These are phyloP conservation scores for Kwoniella heveanensis DNA, from an alignment of 768 basidiomycete genomes.

Conservation along the genomic window DNA sequence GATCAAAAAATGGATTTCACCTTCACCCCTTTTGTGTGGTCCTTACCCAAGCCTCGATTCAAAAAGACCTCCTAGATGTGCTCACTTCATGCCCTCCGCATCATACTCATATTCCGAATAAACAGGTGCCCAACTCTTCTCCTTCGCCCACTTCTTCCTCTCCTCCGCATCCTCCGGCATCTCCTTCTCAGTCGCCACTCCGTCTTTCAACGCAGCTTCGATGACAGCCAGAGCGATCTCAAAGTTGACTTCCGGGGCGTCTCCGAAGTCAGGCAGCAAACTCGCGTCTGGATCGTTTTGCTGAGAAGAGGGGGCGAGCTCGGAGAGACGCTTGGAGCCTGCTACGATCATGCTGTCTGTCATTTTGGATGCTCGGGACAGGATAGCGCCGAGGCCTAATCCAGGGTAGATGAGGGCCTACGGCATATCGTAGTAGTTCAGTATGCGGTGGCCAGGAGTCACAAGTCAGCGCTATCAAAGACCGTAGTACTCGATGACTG, in stretches of 20 bases:
- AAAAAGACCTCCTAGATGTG: too few species aligned
- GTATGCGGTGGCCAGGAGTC: too few species aligned
- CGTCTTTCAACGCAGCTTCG: conserved; percentile 74
- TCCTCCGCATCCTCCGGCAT: conserved; percentile 36
- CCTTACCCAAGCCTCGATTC: too few species aligned
- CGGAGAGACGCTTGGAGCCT: conserved; percentile 72
- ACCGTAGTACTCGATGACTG: too few species aligned
- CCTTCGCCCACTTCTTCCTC: conserved; percentile 61
- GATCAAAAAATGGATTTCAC: too few species aligned
- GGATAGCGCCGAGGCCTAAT: conserved; percentile 76
- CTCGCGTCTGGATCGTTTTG: conserved; percentile 66
- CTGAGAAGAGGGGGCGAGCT: conserved; percentile 71
- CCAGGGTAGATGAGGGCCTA: conserved; percentile 74
- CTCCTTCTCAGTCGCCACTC: conserved; percentile 61
- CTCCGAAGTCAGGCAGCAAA: conserved; percentile 67
- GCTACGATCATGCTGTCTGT: conserved; percentile 85
- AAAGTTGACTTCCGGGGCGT: conserved; percentile 67
- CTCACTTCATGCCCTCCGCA: conserved; percentile 58
- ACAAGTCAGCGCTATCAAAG: too few species aligned
- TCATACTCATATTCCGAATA: conserved; percentile 70
- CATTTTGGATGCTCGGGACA: conserved; percentile 66
- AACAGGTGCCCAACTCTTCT: conserved; percentile 68
- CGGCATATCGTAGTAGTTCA: too few species aligned
- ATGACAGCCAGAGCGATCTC: conserved; percentile 82
- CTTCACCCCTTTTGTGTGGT: too few species aligned